Evolutionary conservation across 371 early-diverging fungal genomes (phyloP).

Genomic region (Circinella minor): DNA sequence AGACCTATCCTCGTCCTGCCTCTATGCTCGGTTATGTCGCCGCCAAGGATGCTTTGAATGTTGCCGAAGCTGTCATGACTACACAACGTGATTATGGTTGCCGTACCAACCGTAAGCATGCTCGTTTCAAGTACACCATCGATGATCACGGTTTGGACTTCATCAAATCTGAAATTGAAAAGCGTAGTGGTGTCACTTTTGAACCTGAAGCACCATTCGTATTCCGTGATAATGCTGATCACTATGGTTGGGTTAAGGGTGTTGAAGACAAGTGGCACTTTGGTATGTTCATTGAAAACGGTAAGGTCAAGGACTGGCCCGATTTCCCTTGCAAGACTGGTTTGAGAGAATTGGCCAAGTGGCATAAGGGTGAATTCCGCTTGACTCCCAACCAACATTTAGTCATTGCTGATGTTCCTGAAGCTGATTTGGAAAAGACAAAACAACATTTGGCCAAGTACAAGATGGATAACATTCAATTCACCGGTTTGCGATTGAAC

Average conservation of each 20-base stretch:
- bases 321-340: constrained; percentile 80
- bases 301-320: constrained; percentile 87
- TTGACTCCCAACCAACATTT: constrained; percentile 93
- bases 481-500: constrained; percentile 81
- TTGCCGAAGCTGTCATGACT: constrained; percentile 86
- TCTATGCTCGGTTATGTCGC: constrained; percentile 80
- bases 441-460: constrained; percentile 75
- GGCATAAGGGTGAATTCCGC: constrained; percentile 80
- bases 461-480: constrained; percentile 81
- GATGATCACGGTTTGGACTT: constrained; percentile 91
- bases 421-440: constrained; percentile 71
- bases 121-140: constrained; percentile 95
- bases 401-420: constrained; percentile 79
- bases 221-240: constrained; percentile 89
- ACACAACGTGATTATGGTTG: constrained; percentile 95
- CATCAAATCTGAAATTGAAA: constrained; percentile 86
- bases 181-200: constrained; percentile 75
- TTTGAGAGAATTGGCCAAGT: constrained; percentile 80
- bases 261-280: constrained; percentile 79
- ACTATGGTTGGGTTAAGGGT: constrained; percentile 89
- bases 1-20: constrained; percentile 91
- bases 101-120: constrained; percentile 96
- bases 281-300: constrained; percentile 91
- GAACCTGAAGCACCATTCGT: constrained; percentile 66
- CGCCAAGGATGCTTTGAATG: constrained; percentile 75